Percentiles rank a stretch among this genome's conserved stretches.
Evolutionary conservation across 2,329 filamentous ascomycete species (phyloP).

Genomic region (Colletotrichum cuscutae): DNA sequence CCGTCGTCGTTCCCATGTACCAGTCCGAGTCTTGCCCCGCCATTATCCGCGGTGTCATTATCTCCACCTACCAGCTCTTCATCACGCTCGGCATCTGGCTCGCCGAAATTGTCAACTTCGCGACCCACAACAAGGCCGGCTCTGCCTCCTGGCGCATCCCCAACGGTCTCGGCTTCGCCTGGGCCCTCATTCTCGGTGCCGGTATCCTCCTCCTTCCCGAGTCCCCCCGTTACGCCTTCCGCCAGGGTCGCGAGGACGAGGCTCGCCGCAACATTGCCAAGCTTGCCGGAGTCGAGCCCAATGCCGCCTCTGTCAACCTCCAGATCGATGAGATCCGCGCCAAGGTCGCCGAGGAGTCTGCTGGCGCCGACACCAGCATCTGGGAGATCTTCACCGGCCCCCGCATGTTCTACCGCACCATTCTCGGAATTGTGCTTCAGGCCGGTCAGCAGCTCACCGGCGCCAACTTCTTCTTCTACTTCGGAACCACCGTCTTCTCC

Average conservation of each 20-base stretch:
- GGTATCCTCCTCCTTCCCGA: constrained; percentile 66
- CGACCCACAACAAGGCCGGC: constrained; percentile 59
- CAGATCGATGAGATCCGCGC: constrained; percentile 63
- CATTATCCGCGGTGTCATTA: constrained; percentile 71
- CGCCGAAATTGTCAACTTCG: constrained; percentile 69
- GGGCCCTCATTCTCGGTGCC: constrained; percentile 62
- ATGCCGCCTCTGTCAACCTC: constrained; percentile 53
- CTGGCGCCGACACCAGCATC: constrained; percentile 56
- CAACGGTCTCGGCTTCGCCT: constrained; percentile 64
- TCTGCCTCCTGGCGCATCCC: constrained; percentile 72
- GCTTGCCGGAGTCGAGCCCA: constrained; percentile 53
- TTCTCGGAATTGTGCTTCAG: constrained; percentile 71
- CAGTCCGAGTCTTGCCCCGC: constrained; percentile 74
- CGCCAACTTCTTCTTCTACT: constrained; percentile 76
- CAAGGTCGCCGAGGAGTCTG: constrained; percentile 60
- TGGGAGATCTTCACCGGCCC: constrained; percentile 75
- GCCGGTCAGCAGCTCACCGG: constrained; percentile 76
- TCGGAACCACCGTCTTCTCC: constrained; percentile 72
- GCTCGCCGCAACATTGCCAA: constrained; percentile 59
- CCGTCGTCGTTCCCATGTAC: constrained; percentile 75
- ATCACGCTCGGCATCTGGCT: constrained; percentile 75
- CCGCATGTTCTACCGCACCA: constrained; percentile 71
- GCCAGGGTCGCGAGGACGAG: constrained; percentile 56
- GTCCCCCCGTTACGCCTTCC: constrained; percentile 63
- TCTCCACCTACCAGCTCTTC: constrained; percentile 74